Conservation (phyloP, 257 asterid species). For the Solanum etuberosum region DNA sequence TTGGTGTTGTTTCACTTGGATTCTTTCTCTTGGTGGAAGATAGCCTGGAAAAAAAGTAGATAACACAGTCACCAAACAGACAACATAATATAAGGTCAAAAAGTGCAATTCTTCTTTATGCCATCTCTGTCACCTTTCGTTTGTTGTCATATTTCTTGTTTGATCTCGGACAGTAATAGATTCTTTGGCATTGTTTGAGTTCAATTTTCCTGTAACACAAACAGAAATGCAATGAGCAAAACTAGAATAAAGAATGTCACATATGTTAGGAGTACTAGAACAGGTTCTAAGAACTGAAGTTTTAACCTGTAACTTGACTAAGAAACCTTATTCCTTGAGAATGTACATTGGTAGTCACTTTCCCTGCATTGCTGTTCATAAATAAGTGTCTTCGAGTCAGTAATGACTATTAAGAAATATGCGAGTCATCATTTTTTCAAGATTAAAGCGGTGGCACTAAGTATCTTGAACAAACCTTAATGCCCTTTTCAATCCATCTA, state of each 20-base stretch:
- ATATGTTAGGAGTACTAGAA: neutral
- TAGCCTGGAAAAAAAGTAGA: conserved; percentile 5
- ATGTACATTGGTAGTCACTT: conserved; percentile 66
- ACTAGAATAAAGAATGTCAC: neutral
- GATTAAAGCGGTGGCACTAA: neutral
- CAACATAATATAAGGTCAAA: neutral
- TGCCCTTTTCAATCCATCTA: conserved; percentile 72
- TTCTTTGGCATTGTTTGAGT: conserved; percentile 17
- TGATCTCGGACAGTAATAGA: conserved; percentile 18
- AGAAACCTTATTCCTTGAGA: conserved; percentile 91
- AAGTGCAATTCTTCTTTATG: neutral
- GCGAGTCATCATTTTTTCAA: neutral
- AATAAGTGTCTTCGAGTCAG: neutral
- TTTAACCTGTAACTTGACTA: conserved; percentile 60
- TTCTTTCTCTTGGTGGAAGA: conserved; percentile 10
- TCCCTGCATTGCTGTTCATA: conserved; percentile 58
- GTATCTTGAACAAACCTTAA: conserved; percentile 43
- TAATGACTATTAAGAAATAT: neutral
- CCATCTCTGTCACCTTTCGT: conserved; percentile 32
- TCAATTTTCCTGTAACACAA: conserved; percentile 26
- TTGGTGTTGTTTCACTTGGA: conserved; percentile 19
- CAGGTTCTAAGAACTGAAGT: neutral
- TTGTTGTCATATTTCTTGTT: conserved; percentile 17
- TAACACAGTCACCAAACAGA: conserved; percentile 9
- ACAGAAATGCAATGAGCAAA: neutral